Base-by-base conservation (phyloP, 345 rosid species). In the Geranium brycei region DNA sequence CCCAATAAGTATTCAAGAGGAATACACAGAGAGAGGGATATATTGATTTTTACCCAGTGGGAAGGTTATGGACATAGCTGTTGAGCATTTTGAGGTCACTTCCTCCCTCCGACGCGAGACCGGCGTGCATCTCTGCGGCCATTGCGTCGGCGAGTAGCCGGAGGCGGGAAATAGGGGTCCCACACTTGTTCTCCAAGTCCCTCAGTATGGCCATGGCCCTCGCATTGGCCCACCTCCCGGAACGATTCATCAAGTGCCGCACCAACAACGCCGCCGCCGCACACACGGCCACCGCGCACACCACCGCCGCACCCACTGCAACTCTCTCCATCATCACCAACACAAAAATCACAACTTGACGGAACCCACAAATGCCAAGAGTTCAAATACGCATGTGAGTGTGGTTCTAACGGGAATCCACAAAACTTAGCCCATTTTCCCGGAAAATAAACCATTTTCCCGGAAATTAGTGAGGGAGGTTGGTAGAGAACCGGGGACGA, bases 71-170 rank as follows among this genome's bases (percentile, higher is more conserved):
- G 16, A 91, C 99, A 58, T 68, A 88, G 93, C 87, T 95, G 75
- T 91, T 85, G 66, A 91, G 72, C 99, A 95, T 95, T 86, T 95
- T 91, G 72, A 95, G 97, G 73, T 88, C 85, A 78, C 95, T 85
- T 19, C 97, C 97, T 70, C 91, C 95, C 65, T 95, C 97, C 59
- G 95, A 88, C 5, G 91, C 95, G 59, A 95, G 99, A 32, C 97
- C 99, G 15, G 97, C 99, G 69, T 88, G 93, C 96, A 91, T 95
- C 97, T 91, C 99, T 35, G 84, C 96, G 19, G 96, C 75, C 99
- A 95, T 82, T 60, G 99, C 97, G 69, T 91, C 97, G 17, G 96
- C 97, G 65, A 91, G 86, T 71, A 77, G 92, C 65, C 79, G 79
- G 60, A 95, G 78, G 76, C 80, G 85, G 56, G 67, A 72, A n/a